Percentiles rank a stretch among this genome's conserved stretches.
These are phyloP conservation scores for Pezicula radicicola DNA, from an alignment of 2,329 filamentous ascomycete genomes.

Conservation along the genomic window DNA sequence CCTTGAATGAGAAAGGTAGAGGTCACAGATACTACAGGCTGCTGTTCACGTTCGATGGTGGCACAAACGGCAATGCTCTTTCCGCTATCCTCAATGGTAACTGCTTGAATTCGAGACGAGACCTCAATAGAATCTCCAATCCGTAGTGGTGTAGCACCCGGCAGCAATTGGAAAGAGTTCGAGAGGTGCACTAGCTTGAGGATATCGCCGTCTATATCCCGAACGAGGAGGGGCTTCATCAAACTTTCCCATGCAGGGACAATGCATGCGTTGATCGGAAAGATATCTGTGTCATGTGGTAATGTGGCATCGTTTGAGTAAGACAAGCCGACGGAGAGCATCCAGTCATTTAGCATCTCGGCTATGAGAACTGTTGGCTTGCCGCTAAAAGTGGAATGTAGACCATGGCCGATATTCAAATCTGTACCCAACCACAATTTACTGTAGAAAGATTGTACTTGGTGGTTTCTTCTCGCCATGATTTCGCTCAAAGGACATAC, in stretches of 20 bases:
- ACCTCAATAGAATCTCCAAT: slow-evolving; percentile 92
- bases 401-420: too few relatives aligned
- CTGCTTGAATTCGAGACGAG: slow-evolving; percentile 92
- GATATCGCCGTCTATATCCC: slow-evolving; percentile 91
- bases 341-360: too few relatives aligned
- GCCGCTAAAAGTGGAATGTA: too few relatives aligned
- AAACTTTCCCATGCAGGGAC: slow-evolving; percentile 98
- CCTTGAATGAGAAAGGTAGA: slow-evolving; percentile 98
- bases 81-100: slow-evolving; percentile 95
- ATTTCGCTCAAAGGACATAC: too few relatives aligned
- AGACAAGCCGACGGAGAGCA: slow-evolving; percentile 82
- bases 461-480: too few relatives aligned
- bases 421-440: too few relatives aligned
- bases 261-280: slow-evolving; percentile 98
- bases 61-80: slow-evolving; percentile 99
- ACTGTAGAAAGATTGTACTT: too few relatives aligned
- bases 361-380: too few relatives aligned
- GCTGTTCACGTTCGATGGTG: slow-evolving; percentile 80
- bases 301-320: slow-evolving; percentile 96
- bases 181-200: slow-evolving; percentile 95
- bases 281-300: slow-evolving; percentile 88
- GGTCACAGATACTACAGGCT: slow-evolving; percentile 95
- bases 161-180: slow-evolving; percentile 97
- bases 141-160: slow-evolving; percentile 89
- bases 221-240: slow-evolving; percentile 97